Evolutionary conservation across 768 basidiomycete genomes (phyloP), one percentile per base, ranked within the genome.

Genomic region (Candolleomyces eurysporus): DNA sequence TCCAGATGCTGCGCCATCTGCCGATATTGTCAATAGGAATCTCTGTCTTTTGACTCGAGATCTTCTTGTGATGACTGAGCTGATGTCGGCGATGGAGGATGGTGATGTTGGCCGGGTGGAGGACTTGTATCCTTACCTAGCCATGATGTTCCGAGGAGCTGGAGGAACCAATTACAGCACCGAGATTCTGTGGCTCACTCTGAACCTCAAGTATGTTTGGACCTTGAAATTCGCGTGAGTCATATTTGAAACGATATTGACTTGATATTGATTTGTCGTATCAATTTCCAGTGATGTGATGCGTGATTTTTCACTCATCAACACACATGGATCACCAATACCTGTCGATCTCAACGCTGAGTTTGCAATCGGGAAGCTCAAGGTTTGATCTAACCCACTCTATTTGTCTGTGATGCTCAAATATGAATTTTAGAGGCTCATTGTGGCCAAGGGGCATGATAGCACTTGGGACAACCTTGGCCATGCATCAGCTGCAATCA

Each of bases 61-160:
- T 21, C 55, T 75, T 0, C 57, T 75, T 0, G 64, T 67, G 39
- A 58, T 74, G 1, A 2, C 57, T 0, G 71, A 73, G 48, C 65
- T 75, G 1, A 63, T 59, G 0, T 36, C 45, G 0, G 71, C 73
- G 0, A 68, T 65, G 1, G 60, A 66, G 0, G 65, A 59, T 4
- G 73, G 75, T 0, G 73, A 76, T 52, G 69, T 72, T 26, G 73
- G 73, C 0, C 61, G 66, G 0, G 57, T 76, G 1, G 69, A 76
- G 54, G 67, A 69, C 50, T 50, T 70, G 0, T 43, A 66, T 13
- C 62, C 57, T 1, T 54, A 61, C 8, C 61, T 72, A 2, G 63
- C 59, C 0, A 62, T 64, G 54, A 64, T 68, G 30, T 71, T 71
- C 48, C 64, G 69, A 17, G 70, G 69, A 0, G 67, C 67, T 0